Conservation (phyloP, 2,329 filamentous ascomycete species). For the Aspergillus ochraceus region DNA sequence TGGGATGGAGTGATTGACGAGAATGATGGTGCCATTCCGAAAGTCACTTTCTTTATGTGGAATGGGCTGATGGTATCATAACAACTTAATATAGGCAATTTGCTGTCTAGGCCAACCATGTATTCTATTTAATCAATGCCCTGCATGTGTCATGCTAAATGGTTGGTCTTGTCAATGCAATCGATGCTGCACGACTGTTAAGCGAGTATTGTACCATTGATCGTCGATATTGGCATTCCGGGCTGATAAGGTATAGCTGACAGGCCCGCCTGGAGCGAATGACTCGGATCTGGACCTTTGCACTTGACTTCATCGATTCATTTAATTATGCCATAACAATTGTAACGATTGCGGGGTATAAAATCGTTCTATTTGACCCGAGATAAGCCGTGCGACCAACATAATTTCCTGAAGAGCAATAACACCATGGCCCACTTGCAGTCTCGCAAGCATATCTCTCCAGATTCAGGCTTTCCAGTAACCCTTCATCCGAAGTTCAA, state of each 20-base stretch:
- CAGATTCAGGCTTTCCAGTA: no score
- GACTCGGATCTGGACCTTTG: not conserved
- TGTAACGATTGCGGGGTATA: no score
- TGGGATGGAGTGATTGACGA: not conserved
- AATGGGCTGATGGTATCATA: not conserved
- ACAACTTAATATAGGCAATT: not conserved
- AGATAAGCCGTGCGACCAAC: no score
- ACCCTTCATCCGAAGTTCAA: no score
- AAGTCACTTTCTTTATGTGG: not conserved
- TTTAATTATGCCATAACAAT: no score
- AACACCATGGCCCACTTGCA: no score
- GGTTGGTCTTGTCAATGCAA: not conserved
- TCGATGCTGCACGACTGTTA: not conserved
- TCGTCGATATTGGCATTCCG: not conserved
- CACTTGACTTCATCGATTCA: not conserved
- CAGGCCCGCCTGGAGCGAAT: no score
- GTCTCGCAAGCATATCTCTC: no score
- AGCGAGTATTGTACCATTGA: not conserved
- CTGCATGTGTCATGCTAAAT: not conserved
- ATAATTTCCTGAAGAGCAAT: no score
- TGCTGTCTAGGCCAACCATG: not conserved
- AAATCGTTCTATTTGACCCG: no score
- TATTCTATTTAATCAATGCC: not conserved
- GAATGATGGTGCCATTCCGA: not conserved
- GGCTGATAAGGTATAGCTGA: no score